Evolutionary conservation across 805 yeast genomes (phyloP).

Genomic region (Spathaspora passalidarum): DNA sequence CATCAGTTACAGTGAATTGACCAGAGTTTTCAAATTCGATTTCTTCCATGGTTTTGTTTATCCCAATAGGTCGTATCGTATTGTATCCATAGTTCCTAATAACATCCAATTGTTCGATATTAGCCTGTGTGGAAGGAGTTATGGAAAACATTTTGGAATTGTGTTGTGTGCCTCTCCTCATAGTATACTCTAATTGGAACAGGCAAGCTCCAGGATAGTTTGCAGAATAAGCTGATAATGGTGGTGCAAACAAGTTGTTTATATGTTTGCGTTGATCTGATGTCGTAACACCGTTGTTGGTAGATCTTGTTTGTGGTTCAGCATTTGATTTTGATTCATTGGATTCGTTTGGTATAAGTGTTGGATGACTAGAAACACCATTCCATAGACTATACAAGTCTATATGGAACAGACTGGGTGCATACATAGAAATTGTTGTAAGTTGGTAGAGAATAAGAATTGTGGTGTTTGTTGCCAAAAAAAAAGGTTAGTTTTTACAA

Average conservation of each 20-base stretch:
- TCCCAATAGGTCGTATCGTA: slow-evolving; percentile 36
- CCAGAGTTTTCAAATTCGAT: slow-evolving; percentile 21
- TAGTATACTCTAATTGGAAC: slow-evolving; percentile 16
- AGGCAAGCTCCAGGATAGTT: slow-evolving; percentile 32
- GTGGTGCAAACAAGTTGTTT: slow-evolving; percentile 42
- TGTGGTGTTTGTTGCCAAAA: background rate
- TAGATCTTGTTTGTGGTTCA: background rate
- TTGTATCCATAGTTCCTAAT: slow-evolving; percentile 33
- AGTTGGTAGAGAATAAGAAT: background rate
- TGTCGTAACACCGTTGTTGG: background rate
- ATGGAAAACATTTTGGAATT: slow-evolving; percentile 9
- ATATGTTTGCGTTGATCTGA: slow-evolving; percentile 13
- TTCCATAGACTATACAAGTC: slow-evolving; percentile 47
- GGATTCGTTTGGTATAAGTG: background rate
- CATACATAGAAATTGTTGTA: slow-evolving; percentile 35
- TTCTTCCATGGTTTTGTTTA: slow-evolving; percentile 40
- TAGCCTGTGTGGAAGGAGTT: slow-evolving; percentile 19
- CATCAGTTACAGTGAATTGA: slow-evolving; percentile 9
- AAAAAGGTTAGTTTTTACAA: background rate
- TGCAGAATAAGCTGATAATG: slow-evolving; percentile 53
- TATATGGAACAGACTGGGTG: slow-evolving; percentile 45
- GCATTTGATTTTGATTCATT: slow-evolving; percentile 1
- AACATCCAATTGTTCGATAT: slow-evolving; percentile 20
- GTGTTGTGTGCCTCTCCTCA: slow-evolving; percentile 4
- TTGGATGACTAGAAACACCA: background rate